A percentile compares a stretch with the other conserved stretches of the same genome.
Conservation (phyloP, 371 early-diverging fungal genomes). For the Mortierella polycephala region DNA sequence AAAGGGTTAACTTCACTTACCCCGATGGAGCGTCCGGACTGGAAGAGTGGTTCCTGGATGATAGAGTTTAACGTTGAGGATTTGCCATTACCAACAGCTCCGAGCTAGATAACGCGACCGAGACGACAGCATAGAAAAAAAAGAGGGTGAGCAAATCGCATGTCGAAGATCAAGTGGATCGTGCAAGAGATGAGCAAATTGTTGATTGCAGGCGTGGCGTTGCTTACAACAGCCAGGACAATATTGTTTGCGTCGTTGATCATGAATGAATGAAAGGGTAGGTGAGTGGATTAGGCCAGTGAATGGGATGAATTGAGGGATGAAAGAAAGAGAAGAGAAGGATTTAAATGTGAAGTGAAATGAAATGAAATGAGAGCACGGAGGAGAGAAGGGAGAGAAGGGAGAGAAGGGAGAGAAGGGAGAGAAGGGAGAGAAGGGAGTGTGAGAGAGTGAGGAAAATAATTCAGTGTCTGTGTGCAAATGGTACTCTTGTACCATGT, state of each 20-base stretch:
- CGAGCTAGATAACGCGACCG: constrained; percentile 20
- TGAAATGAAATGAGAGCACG: neutral
- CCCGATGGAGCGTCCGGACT: constrained; percentile 48
- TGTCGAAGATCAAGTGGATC: no score
- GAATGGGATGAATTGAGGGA: neutral
- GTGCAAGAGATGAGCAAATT: neutral
- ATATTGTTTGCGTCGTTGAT: constrained; percentile 53
- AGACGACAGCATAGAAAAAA: no score
- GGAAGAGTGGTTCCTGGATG: constrained; percentile 55
- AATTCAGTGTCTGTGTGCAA: neutral
- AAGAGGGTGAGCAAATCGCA: no score
- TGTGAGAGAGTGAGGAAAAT: neutral
- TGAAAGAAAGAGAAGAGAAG: neutral
- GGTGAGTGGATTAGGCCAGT: neutral
- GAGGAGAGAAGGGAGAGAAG: neutral
- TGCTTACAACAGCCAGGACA: constrained; percentile 45
- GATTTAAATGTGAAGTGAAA: neutral
- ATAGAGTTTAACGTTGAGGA: constrained; percentile 53
- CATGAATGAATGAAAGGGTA: constrained; percentile 13
- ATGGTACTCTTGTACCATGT: neutral
- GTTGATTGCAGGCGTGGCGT: neutral
- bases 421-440: neutral
- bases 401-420: neutral
- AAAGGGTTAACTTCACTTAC: constrained; percentile 20
- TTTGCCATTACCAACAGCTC: constrained; percentile 56